Evolutionary conservation across 371 early-diverging fungal genomes (phyloP).

Genomic region (Thermomucor indicae-seudaticae): DNA sequence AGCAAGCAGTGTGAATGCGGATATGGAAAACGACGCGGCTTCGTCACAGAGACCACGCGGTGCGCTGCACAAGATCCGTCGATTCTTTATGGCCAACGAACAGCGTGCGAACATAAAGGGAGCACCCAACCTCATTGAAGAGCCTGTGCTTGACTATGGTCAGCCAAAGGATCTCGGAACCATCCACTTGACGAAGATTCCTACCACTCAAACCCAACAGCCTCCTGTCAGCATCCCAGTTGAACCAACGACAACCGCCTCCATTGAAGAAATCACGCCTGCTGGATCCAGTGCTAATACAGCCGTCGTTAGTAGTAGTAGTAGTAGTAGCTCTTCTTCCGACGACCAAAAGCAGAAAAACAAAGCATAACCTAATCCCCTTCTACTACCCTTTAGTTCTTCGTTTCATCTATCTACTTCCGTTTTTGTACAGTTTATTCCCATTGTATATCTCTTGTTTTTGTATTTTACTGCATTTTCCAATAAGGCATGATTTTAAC

Average conservation of each 20-base stretch:
- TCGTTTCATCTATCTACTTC: background rate
- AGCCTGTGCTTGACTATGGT: constrained; percentile 30
- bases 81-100: constrained; percentile 18
- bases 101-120: constrained; percentile 24
- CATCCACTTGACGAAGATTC: constrained; percentile 6
- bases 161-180: constrained; percentile 30
- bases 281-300: background rate
- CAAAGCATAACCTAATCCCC: constrained; percentile 2
- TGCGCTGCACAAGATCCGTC: constrained; percentile 11
- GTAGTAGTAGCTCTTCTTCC: constrained; percentile 3
- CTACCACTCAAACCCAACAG: constrained; percentile 7
- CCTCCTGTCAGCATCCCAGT: background rate
- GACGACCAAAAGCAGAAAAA: constrained; percentile 5
- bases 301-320: background rate
- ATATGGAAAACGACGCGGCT: background rate
- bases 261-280: background rate
- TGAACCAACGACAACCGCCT: background rate
- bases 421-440: background rate
- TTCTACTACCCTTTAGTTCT: background rate
- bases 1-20: background rate
- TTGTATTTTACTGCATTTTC: no score
- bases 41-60: background rate
- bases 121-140: constrained; percentile 34
- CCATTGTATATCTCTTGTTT: background rate
- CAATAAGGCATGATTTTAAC: no score